phyloP scores from a whole-genome alignment of 164 flowering plant genomes.

The Houttuynia cordata region DNA sequence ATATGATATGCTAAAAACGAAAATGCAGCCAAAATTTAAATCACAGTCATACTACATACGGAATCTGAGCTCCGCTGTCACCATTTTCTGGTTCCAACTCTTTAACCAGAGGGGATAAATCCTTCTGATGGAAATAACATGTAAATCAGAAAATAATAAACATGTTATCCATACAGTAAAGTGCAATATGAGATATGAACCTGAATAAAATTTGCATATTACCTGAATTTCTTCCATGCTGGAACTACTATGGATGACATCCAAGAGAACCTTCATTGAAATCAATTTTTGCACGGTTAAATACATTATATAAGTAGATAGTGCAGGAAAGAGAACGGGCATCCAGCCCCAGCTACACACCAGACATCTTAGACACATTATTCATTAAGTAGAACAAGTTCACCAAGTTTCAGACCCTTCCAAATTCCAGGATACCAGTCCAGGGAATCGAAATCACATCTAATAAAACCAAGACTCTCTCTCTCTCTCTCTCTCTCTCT shows the following conservation, averaged over 20 bases:
- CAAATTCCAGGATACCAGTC: no score
- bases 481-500: no score
- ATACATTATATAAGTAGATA: no score
- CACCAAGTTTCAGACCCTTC: no score
- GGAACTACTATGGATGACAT: conserved; percentile 34
- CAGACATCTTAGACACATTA: background rate
- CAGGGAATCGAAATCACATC: no score
- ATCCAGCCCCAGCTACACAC: background rate
- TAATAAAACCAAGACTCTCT: no score
- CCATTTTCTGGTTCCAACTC: conserved; percentile 48
- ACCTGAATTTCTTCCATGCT: conserved; percentile 91
- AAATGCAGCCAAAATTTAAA: background rate
- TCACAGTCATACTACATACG: conserved; percentile 30
- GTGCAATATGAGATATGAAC: background rate
- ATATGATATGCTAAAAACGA: no score
- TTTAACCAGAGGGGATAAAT: conserved; percentile 78
- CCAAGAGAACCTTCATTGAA: conserved; percentile 51
- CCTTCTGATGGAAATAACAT: conserved; percentile 41
- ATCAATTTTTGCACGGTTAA: conserved; percentile 3
- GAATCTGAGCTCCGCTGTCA: conserved; percentile 51
- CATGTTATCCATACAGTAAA: background rate
- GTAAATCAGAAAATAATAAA: conserved; percentile 5
- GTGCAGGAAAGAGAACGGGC: background rate
- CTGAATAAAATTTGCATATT: background rate
- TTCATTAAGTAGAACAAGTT: background rate